Percentiles rank a stretch among this genome's conserved stretches.
These are phyloP conservation scores for Arthrobotrys megalospora DNA, from an alignment of 2,329 filamentous ascomycete genomes.

Conservation along the genomic window DNA sequence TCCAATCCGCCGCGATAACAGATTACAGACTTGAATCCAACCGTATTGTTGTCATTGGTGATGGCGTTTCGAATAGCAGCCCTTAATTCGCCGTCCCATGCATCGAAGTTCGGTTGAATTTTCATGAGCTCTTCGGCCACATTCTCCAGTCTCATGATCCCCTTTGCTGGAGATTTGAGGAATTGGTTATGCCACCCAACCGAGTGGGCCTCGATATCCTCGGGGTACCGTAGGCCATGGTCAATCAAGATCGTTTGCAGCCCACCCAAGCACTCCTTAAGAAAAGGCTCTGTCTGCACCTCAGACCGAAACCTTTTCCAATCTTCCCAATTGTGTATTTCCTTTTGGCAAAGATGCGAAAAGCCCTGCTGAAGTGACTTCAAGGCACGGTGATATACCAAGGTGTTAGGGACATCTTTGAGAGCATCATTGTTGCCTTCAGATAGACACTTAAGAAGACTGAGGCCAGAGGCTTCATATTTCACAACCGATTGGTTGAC, in stretches of 20 bases:
- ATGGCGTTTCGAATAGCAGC: slow-evolving; percentile 73
- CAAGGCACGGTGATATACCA: slow-evolving; percentile 80
- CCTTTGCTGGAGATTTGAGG: slow-evolving; percentile 71
- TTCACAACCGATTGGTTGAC: slow-evolving; percentile 68
- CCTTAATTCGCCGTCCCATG: slow-evolving; percentile 72
- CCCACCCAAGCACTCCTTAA: slow-evolving; percentile 73
- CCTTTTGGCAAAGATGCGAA: slow-evolving; percentile 66
- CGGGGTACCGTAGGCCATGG: slow-evolving; percentile 26
- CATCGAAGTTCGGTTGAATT: slow-evolving; percentile 67
- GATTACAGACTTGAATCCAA: slow-evolving; percentile 85
- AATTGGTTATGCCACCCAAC: slow-evolving; percentile 77
- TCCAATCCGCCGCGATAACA: slow-evolving; percentile 84
- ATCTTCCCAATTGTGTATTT: slow-evolving; percentile 76
- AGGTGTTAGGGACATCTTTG: slow-evolving; percentile 73
- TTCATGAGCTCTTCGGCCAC: slow-evolving; percentile 76
- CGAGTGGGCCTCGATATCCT: slow-evolving; percentile 70
- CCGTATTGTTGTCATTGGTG: slow-evolving; percentile 76
- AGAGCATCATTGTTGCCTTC: slow-evolving; percentile 81
- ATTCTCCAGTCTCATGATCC: slow-evolving; percentile 84
- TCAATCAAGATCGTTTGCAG: slow-evolving; percentile 57
- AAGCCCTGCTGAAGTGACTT: slow-evolving; percentile 72
- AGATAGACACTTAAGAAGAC: slow-evolving; percentile 76
- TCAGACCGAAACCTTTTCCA: slow-evolving; percentile 68
- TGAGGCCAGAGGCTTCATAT: slow-evolving; percentile 26
- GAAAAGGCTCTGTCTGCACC: slow-evolving; percentile 73